Base-by-base conservation (phyloP, 768 basidiomycete genomes). In the Russula dissimulans region DNA sequence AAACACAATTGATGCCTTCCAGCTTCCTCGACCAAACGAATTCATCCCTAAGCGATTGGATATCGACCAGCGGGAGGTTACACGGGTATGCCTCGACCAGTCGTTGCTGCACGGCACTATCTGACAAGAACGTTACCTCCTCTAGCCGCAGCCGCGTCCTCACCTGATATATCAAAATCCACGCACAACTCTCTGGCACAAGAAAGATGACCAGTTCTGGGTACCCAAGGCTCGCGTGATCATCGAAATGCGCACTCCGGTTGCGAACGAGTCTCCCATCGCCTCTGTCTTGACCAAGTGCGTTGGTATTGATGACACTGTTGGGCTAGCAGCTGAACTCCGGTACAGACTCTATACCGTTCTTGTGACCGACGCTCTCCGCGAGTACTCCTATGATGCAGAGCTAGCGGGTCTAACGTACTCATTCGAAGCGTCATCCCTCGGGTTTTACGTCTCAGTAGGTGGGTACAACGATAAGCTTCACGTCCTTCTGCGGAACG, bases 171-270 rank as follows among this genome's bases (percentile, higher is more conserved):
- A 82, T 36, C 81, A 94, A 71, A 89, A 84, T 0, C 74, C 81
- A 0, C 67, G 86, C 31, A 87, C 86, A 4, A 79, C 85, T 12
- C 74, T 98, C 3, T 99, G 95, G 95, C 83, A 94, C 74, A 99
- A 99, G 77, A 94, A 94, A 70, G 97, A 99, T 70, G 95, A 99
- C 71, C 81, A 78, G 61, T 99, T 97, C 76, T 95, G 92, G 89
- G 83, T 95, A 10, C 97, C 97, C 0, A 91, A 90, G 69, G 92
- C 93, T 2, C 80, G 83, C 62, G 79, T 87, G 22, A 74, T 86
- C 57, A 78, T 97, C 56, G 83, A 89, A 65, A 75, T 95, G 47
- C 80, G 87, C 66, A 89, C 87, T 59, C 81, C 84, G 5, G 56
- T 79, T 52, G 81, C 80, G 18, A 83, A 82, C 65, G 68, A 75